A percentile compares a stretch with the other conserved stretches of the same genome.
These are phyloP conservation scores for Colletotrichum eremochloae DNA, from an alignment of 2,329 filamentous ascomycete genomes.

Conservation along the genomic window DNA sequence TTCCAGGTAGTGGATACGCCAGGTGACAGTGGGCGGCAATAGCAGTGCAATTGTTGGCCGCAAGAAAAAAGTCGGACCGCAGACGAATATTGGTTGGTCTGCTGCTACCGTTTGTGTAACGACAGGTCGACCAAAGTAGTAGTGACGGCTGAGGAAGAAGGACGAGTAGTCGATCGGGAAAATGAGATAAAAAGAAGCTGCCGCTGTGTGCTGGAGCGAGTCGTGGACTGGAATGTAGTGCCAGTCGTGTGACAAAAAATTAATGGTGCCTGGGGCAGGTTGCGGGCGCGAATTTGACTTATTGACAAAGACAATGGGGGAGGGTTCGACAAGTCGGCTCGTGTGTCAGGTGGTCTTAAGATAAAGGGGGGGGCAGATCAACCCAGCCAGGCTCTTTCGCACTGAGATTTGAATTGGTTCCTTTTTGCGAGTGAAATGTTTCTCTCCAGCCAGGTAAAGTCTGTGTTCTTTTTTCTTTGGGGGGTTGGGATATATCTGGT, in stretches of 20 bases:
- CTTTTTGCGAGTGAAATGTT: background rate
- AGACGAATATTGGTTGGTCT: slow-evolving; percentile 29
- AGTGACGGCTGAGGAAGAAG: background rate
- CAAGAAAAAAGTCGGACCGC: slow-evolving; percentile 32
- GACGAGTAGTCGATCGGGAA: background rate
- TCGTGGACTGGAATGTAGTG: slow-evolving; percentile 34
- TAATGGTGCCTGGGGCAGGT: slow-evolving; percentile 29
- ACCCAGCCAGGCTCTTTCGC: slow-evolving; percentile 1
- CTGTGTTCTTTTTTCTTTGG: background rate
- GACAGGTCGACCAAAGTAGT: slow-evolving; percentile 19
- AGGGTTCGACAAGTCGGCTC: slow-evolving; percentile 28
- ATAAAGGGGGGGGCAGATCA: slow-evolving; percentile 27
- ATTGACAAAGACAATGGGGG: slow-evolving; percentile 33
- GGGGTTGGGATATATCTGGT: slow-evolving; percentile 15
- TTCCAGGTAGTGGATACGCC: slow-evolving; percentile 17
- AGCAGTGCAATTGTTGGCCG: slow-evolving; percentile 24
- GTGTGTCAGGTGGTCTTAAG: slow-evolving; percentile 39
- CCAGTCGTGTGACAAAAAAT: slow-evolving; percentile 23
- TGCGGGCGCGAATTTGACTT: slow-evolving; percentile 32
- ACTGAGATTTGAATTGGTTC: slow-evolving; percentile 4
- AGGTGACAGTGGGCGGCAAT: slow-evolving; percentile 21
- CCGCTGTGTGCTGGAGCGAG: background rate
- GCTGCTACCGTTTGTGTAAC: slow-evolving; percentile 20
- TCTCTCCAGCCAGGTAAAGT: background rate
- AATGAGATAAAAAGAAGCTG: background rate